phyloP scores from a whole-genome alignment of 306 rosid genomes.

The Vicia villosa region DNA sequence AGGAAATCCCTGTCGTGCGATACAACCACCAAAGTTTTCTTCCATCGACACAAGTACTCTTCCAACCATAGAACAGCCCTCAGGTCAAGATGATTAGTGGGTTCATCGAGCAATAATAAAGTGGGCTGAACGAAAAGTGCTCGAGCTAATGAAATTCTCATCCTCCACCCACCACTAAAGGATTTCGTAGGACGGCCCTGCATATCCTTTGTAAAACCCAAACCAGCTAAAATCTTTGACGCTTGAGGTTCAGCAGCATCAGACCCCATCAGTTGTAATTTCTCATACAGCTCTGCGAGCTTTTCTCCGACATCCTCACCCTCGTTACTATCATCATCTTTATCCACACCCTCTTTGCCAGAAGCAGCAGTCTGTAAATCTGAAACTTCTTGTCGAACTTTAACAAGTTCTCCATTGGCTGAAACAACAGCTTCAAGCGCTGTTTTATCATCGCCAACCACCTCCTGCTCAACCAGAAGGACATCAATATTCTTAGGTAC shows the following conservation, averaged over 20 bases:
- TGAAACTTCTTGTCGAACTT: conserved; percentile 62
- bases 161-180: too few relatives aligned
- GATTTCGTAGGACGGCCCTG: too few relatives aligned
- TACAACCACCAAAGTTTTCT: too few relatives aligned
- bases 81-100: too few relatives aligned
- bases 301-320: conserved; percentile 64
- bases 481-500: conserved; percentile 81
- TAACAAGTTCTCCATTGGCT: conserved; percentile 68
- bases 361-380: conserved; percentile 44
- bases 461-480: conserved; percentile 80
- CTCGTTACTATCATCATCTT: too few relatives aligned
- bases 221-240: conserved; percentile 77
- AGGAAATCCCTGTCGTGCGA: too few relatives aligned
- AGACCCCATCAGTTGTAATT: conserved; percentile 62
- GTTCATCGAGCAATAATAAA: too few relatives aligned
- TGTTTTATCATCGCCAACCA: conserved; percentile 68
- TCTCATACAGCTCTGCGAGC: conserved; percentile 65
- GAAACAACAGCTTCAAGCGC: conserved; percentile 73
- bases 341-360: too few relatives aligned
- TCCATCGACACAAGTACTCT: too few relatives aligned
- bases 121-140: too few relatives aligned
- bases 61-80: too few relatives aligned
- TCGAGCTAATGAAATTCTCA: too few relatives aligned
- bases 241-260: conserved; percentile 77
- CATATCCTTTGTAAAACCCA: conserved; percentile 71